Conservation (phyloP, 768 basidiomycete genomes). For the Lentinula sp. region DNA sequence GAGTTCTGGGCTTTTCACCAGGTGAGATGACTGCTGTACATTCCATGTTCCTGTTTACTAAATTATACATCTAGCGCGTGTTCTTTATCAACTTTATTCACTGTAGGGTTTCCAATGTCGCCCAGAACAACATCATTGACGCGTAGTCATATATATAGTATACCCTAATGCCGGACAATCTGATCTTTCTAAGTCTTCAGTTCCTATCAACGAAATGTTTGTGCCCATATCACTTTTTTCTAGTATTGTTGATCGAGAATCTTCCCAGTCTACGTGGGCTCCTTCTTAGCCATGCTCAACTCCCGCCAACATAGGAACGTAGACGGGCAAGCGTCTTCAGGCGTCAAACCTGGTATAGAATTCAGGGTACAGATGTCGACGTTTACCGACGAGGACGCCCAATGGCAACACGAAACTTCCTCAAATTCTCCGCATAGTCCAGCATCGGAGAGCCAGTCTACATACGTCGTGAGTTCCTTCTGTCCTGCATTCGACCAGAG, state of each 20-base stretch:
- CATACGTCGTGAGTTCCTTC: neutral
- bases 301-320: conserved; percentile 23
- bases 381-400: neutral
- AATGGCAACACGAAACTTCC: neutral
- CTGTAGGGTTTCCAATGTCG: conserved; percentile 20
- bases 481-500: neutral
- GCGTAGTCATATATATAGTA: conserved; percentile 21
- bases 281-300: conserved; percentile 34
- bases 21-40: conserved; percentile 15
- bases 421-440: neutral
- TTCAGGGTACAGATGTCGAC: conserved; percentile 3
- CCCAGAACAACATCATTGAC: neutral
- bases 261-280: conserved; percentile 39
- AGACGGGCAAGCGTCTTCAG: neutral
- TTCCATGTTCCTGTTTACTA: conserved; percentile 5
- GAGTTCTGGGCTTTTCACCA: conserved; percentile 32
- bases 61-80: conserved; percentile 28
- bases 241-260: neutral
- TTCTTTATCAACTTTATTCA: conserved; percentile 37
- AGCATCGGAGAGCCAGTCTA: neutral
- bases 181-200: conserved; percentile 35
- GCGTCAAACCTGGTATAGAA: neutral
- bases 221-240: conserved; percentile 6
- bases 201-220: conserved; percentile 40
- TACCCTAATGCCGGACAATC: conserved; percentile 35